Base-by-base conservation (phyloP, 2,329 filamentous ascomycete genomes). In the Apiospora phragmitis region DNA sequence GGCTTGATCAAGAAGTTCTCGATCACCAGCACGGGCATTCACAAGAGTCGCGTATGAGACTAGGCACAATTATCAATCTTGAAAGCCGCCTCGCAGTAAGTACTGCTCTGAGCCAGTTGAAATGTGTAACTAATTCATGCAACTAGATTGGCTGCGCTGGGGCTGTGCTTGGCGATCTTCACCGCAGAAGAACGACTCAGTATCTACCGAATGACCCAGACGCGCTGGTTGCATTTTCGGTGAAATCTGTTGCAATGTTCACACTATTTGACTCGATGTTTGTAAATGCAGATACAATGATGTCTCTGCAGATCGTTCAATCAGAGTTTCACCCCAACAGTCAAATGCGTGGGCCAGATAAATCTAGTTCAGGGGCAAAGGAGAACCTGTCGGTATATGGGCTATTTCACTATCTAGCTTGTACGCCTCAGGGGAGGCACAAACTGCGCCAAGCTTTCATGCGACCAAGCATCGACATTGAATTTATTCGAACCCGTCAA, bases 361-460 rank as follows among this genome's bases (percentile, higher is more conserved):
- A 85, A 73, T 85, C 85, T 41, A 86, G 84, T 35, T 89, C 87
- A 1, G 91, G 88, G 26, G 87, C 88, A 0, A 97, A 95, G 79
- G 94, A 97, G 81, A 92, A 90, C 21, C 85, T 96, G 1, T 98
- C 94, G 0, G 83, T 97, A 0, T 97, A 93, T 79, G 95, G 93
- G 0, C 83, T 98, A 0, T 97, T 98, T 72, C 90, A 92, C 71
- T 86, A 90, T 70, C 83, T 96, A 41, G 90, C 92, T 35, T 88
- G 88, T 70, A 98, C 94, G 4, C 87, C 92, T 0, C 94, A 98
- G 79, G 96, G 96, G 0, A 94, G 90, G 75, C 78, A 83, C 35
- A 86, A 88, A 59, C 85, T 99, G 6, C 91, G 93, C n/a, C 91
- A 93, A 75, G 88, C 93, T 68, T 96, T 99, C 74, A 83, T 98